Base-by-base conservation (phyloP, 345 rosid species). In the Pistacia integerrima region DNA sequence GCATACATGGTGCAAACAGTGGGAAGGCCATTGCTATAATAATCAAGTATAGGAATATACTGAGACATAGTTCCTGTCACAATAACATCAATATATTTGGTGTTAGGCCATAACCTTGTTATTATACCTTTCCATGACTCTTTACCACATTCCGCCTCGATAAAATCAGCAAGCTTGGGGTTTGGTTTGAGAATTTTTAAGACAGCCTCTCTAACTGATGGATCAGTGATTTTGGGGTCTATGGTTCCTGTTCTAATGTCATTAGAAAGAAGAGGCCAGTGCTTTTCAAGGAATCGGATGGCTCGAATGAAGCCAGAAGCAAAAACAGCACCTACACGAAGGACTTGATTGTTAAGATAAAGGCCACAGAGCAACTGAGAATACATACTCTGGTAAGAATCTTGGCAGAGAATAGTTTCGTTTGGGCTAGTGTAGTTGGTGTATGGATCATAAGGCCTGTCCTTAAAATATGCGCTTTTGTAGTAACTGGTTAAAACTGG, bases 51-150 rank as follows among this genome's bases (percentile, higher is more conserved):
- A 5, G 88, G 90, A 71, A 88, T 88, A 48, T 88, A 88, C 49
- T 88, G 92, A 48, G 91, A 86, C 92, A 88, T 88, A 41, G 92
- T 85, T 16, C 92, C 92, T 1, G 92, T 88, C 72, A 87, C 90
- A 62, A 88, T 88, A 44, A 87, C 90, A 82, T 88, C 92, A 13
- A 88, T 80, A 65, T 86, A 88, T 76, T 82, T 85, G 0, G 87
- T 83, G 66, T 83, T 87, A 4, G 90, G 90, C 92, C 92, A 88
- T 10, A 88, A 58, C 80, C 87, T 80, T 13, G 84, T 83, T 59
- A 88, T 83, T 57, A 88, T 85, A 60, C 92, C 92, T 68, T 78
- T 81, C 90, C 90, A 87, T 30, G 88, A 80, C 35, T 64, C 84
- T 46, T 82, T 76, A 5, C 79, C 51, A 51, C 90, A 88, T 48